Conservation (phyloP, 2,329 filamentous ascomycete species). For the Pezicula carpinea region DNA sequence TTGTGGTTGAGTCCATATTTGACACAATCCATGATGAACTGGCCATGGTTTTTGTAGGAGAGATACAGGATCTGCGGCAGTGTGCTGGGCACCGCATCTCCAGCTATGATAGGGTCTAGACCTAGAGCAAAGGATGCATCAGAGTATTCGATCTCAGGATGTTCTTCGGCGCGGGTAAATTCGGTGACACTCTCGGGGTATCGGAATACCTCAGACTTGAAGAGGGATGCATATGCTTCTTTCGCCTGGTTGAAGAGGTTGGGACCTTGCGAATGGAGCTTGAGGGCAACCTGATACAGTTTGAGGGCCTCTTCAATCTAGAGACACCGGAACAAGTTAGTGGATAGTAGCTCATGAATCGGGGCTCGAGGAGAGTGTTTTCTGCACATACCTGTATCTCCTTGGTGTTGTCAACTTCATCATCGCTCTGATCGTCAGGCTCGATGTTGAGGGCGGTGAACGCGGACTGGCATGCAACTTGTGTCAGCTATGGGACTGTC, state of each 20-base stretch:
- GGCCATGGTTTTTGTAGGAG: conserved; percentile 91
- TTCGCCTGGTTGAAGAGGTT: conserved; percentile 70
- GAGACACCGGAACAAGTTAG: neutral
- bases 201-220: conserved; percentile 89
- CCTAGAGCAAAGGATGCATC: conserved; percentile 45
- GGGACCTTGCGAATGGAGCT: conserved; percentile 84
- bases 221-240: conserved; percentile 77
- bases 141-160: conserved; percentile 44
- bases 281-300: conserved; percentile 85
- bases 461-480: conserved; percentile 30
- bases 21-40: conserved; percentile 78
- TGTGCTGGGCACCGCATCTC: conserved; percentile 73
- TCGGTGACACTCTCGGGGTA: conserved; percentile 85
- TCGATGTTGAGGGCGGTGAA: conserved; percentile 93
- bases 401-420: conserved; percentile 91
- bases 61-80: conserved; percentile 87
- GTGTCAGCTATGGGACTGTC: too few relatives aligned
- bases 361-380: neutral
- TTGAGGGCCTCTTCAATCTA: conserved; percentile 93
- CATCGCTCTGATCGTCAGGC: conserved; percentile 82
- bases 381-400: conserved; percentile 68
- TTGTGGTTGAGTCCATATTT: conserved; percentile 45
- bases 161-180: conserved; percentile 65
- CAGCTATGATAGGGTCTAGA: conserved; percentile 53
- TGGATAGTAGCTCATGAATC: too few relatives aligned